Evolutionary conservation across 2,329 filamentous ascomycete species (phyloP), one percentile per base, ranked within the genome.

Genomic region (Fonsecaea multimorphosa): DNA sequence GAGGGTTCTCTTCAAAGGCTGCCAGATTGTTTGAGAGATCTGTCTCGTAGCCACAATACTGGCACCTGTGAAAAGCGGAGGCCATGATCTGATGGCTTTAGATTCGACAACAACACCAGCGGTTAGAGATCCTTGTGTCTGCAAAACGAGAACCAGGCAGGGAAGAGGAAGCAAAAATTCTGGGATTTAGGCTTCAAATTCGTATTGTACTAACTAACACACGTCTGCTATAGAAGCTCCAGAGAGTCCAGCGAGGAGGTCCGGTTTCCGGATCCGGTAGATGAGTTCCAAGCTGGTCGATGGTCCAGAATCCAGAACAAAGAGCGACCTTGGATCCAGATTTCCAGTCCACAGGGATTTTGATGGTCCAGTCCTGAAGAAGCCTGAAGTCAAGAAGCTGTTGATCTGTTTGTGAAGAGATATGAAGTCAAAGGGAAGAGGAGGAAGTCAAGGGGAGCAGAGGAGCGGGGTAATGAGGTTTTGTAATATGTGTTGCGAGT

Each of bases 11-110:
- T 55, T 76, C 73, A 66, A 78, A 79, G 34, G 73, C 74, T 60
- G 75, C 74, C 36, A 80, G 69, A 29, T 72, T 69, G 63, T 71
- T 73, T 55, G 76, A 76, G 11, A 78, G 73, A 70, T 79, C 75
- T 31, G 74, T 78, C 51, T 75, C 72, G 68, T 76, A 75, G 32
- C 76, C 75, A 70, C 78, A 81, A 51, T 74, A 76, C 32, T 75
- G 74, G 65, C 78, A 80, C 65, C 76, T 75, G 70, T 79, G 76
- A 46, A 78, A 66, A 40, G 76, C 73, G 11, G 76, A 74, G n/a
- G 77, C 75, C 78, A 79, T 79, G 64, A 61, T 69, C 63, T 65
- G 46, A 53, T 27, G 38, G 58, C 63, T 70, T 63, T 51, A 44
- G 59, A 54, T 52, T 22, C 55, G 62, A 57, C 24, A 55, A 59